These are phyloP conservation scores for Hamamelis virginiana DNA, from an alignment of 164 flowering plant species.

Conservation along the genomic window DNA sequence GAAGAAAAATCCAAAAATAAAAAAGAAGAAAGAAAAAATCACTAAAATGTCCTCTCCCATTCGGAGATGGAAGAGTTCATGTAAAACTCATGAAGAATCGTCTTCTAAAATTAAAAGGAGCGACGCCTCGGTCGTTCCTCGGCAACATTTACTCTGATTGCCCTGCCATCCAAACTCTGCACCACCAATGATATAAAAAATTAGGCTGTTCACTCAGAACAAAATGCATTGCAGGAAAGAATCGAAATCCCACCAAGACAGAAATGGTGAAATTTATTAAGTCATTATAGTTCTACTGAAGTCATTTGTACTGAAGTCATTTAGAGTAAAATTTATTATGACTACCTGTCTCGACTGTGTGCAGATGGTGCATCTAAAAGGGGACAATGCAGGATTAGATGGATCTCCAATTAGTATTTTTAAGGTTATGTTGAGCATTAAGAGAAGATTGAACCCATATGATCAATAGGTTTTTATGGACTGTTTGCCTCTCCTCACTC, in stretches of 20 bases:
- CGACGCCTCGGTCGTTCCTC: slow-evolving; percentile 30
- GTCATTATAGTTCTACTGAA: too few relatives aligned
- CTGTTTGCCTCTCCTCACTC: not conserved
- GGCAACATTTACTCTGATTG: slow-evolving; percentile 36
- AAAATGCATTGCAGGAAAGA: not conserved
- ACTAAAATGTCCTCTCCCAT: not conserved
- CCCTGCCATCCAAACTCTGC: slow-evolving; percentile 44
- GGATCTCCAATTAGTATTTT: not conserved
- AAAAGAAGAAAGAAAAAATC: not conserved
- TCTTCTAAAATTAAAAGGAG: slow-evolving; percentile 1
- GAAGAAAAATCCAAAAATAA: not conserved
- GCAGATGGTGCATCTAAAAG: too few relatives aligned
- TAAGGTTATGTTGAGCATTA: not conserved
- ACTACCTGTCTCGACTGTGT: too few relatives aligned
- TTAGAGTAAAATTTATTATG: too few relatives aligned
- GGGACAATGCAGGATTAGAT: not conserved
- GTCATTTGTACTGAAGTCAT: too few relatives aligned
- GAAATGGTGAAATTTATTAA: too few relatives aligned
- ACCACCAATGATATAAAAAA: not conserved
- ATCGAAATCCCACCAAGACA: too few relatives aligned
- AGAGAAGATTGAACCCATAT: not conserved
- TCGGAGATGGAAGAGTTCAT: not conserved
- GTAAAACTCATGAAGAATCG: not conserved
- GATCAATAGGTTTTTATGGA: not conserved
- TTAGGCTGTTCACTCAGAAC: not conserved